A percentile compares a stretch with the other conserved stretches of the same genome.
Evolutionary conservation across 1,139 yeast genomes (phyloP).

Genomic region (Martiniozyma asiatica): DNA sequence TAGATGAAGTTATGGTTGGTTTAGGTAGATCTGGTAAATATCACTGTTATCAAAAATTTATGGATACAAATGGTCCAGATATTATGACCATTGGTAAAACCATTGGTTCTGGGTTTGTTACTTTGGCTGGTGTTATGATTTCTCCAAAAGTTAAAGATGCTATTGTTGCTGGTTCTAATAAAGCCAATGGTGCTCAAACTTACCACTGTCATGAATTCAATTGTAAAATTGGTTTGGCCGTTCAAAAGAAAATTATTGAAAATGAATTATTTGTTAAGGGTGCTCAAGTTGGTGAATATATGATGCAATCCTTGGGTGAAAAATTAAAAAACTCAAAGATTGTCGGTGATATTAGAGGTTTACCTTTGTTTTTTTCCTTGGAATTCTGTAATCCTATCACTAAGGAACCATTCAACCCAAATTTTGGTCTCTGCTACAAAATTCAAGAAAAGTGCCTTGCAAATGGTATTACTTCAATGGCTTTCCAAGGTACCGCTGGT

Average conservation of each 20-base stretch:
- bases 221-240: slow-evolving; percentile 46
- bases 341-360: slow-evolving; percentile 49
- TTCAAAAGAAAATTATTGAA: slow-evolving; percentile 38
- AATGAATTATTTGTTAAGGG: slow-evolving; percentile 36
- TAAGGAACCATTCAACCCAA: slow-evolving; percentile 33
- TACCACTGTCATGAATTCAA: slow-evolving; percentile 53
- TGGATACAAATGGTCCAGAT: slow-evolving; percentile 42
- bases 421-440: slow-evolving; percentile 22
- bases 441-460: slow-evolving; percentile 27
- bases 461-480: slow-evolving; percentile 36
- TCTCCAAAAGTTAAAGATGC: slow-evolving; percentile 39
- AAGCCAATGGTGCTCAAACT: slow-evolving; percentile 44
- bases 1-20: slow-evolving; percentile 43
- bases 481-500: slow-evolving; percentile 32
- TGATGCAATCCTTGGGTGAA: slow-evolving; percentile 31
- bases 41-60: slow-evolving; percentile 32
- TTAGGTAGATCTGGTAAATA: slow-evolving; percentile 33
- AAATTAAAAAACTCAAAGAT: slow-evolving; percentile 26
- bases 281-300: slow-evolving; percentile 34
- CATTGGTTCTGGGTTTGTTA: slow-evolving; percentile 52
- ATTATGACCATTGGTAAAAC: slow-evolving; percentile 54
- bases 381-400: slow-evolving; percentile 43
- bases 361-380: slow-evolving; percentile 49
- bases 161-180: slow-evolving; percentile 32
- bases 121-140: slow-evolving; percentile 48